These are phyloP conservation scores for Pseudopyricularia cyperi DNA, from an alignment of 2,329 filamentous ascomycete species.

Conservation along the genomic window DNA sequence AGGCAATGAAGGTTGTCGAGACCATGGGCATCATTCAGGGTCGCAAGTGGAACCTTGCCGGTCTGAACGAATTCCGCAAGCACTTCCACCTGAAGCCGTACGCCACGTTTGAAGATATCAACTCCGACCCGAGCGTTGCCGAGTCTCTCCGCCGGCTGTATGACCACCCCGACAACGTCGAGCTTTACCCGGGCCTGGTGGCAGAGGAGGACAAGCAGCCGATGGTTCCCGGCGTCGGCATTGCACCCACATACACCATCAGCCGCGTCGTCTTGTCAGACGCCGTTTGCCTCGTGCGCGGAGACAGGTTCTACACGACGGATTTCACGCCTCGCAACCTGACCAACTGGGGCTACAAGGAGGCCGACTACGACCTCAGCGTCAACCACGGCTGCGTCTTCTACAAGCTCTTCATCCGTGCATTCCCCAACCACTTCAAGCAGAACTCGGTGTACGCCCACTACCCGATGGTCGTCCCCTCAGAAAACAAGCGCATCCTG, in stretches of 20 bases:
- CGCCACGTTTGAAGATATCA: slow-evolving; percentile 72
- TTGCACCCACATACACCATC: slow-evolving; percentile 64
- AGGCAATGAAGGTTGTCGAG: slow-evolving; percentile 61
- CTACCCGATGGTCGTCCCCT: slow-evolving; percentile 58
- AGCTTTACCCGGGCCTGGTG: slow-evolving; percentile 68
- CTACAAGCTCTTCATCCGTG: slow-evolving; percentile 70
- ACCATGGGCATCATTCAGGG: slow-evolving; percentile 70
- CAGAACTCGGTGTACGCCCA: slow-evolving; percentile 70
- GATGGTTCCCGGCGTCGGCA: slow-evolving; percentile 62
- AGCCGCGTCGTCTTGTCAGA: slow-evolving; percentile 67
- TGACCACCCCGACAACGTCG: slow-evolving; percentile 66
- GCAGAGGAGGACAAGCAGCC: slow-evolving; percentile 63
- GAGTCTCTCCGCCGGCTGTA: slow-evolving; percentile 55
- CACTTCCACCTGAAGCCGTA: slow-evolving; percentile 69
- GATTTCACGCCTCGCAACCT: slow-evolving; percentile 63
- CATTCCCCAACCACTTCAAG: slow-evolving; percentile 71
- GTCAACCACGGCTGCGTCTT: slow-evolving; percentile 74
- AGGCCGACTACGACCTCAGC: slow-evolving; percentile 56
- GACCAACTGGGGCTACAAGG: slow-evolving; percentile 75
- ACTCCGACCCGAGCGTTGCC: slow-evolving; percentile 59
- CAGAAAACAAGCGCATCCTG: slow-evolving; percentile 60
- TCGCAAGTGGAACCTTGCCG: slow-evolving; percentile 63
- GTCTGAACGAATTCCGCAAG: slow-evolving; percentile 74
- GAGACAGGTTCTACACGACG: slow-evolving; percentile 67
- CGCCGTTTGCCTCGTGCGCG: slow-evolving; percentile 64